phyloP scores from a whole-genome alignment of 345 rosid species.

The Jatropha curcas region DNA sequence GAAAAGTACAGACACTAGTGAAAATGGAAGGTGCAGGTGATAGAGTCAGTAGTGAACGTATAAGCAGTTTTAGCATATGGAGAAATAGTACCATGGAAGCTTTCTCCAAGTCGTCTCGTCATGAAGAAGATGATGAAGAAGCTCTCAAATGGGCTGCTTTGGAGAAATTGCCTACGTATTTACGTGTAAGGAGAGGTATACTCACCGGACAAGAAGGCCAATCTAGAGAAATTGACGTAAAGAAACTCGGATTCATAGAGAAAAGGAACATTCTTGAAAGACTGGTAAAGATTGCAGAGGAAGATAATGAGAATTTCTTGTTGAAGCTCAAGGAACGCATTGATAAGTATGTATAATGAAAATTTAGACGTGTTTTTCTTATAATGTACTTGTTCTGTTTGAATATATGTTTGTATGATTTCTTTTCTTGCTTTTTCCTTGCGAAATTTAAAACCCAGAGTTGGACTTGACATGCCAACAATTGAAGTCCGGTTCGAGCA shows the following conservation, averaged over 20 bases:
- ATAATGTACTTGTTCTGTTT: slow-evolving; percentile 1
- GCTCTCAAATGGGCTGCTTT: slow-evolving; percentile 91
- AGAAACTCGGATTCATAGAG: slow-evolving; percentile 62
- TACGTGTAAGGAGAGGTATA: slow-evolving; percentile 71
- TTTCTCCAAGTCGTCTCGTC: slow-evolving; percentile 42
- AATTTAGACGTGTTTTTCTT: no score
- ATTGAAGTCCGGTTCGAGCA: slow-evolving; percentile 89
- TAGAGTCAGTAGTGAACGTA: slow-evolving; percentile 35
- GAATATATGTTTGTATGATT: not conserved
- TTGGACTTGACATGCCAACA: slow-evolving; percentile 78
- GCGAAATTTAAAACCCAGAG: slow-evolving; percentile 40
- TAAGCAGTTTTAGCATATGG: slow-evolving; percentile 53
- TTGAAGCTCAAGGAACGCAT: slow-evolving; percentile 75
- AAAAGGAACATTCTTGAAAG: slow-evolving; percentile 72
- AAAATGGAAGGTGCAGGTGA: slow-evolving; percentile 44
- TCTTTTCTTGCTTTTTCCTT: not conserved
- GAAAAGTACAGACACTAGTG: no score
- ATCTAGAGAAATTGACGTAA: slow-evolving; percentile 54
- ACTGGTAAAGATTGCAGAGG: slow-evolving; percentile 67
- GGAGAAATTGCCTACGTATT: slow-evolving; percentile 72
- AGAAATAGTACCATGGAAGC: slow-evolving; percentile 39
- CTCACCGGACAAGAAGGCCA: slow-evolving; percentile 40
- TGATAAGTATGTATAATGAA: slow-evolving; percentile 46
- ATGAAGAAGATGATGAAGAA: slow-evolving; percentile 54
- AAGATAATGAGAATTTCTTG: slow-evolving; percentile 80